Percentiles rank a stretch among this genome's conserved stretches.
Evolutionary conservation across 2,329 filamentous ascomycete species (phyloP).

Genomic region (Botrytis hyacinthi): DNA sequence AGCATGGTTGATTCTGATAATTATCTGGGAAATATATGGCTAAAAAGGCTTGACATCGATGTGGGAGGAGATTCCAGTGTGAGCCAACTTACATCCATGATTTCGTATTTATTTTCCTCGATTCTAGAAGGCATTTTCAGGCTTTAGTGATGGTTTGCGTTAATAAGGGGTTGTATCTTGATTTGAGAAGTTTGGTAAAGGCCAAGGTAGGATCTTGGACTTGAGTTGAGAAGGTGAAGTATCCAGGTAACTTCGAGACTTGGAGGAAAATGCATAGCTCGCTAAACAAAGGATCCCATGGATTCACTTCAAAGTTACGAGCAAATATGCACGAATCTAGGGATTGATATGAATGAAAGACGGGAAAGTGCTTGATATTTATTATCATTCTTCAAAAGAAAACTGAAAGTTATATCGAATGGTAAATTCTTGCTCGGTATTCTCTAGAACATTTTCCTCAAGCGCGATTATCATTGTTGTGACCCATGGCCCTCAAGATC

Average conservation of each 20-base stretch:
- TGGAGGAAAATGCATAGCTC: background rate
- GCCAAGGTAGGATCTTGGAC: background rate
- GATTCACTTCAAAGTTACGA: background rate
- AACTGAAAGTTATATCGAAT: background rate
- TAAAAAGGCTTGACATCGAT: background rate
- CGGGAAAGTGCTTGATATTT: background rate
- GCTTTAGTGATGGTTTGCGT: fast-evolving
- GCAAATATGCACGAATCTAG: background rate
- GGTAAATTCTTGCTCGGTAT: too few species aligned
- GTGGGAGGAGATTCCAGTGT: too few species aligned
- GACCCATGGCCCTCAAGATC: background rate
- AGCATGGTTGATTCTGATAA: background rate
- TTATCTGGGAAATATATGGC: background rate
- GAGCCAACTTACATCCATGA: background rate
- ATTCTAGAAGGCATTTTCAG: background rate
- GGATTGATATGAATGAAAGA: background rate
- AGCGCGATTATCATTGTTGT: background rate
- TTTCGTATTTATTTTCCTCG: background rate
- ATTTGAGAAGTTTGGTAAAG: background rate
- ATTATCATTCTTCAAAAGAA: background rate
- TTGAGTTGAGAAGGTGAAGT: background rate
- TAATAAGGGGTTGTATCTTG: background rate
- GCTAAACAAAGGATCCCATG: background rate
- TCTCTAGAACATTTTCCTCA: background rate
- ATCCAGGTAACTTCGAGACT: background rate